Evolutionary conservation across 148 eudicot genomes (phyloP), one percentile per base, ranked within the genome.

Genomic region (Vaccinium darrowii): DNA sequence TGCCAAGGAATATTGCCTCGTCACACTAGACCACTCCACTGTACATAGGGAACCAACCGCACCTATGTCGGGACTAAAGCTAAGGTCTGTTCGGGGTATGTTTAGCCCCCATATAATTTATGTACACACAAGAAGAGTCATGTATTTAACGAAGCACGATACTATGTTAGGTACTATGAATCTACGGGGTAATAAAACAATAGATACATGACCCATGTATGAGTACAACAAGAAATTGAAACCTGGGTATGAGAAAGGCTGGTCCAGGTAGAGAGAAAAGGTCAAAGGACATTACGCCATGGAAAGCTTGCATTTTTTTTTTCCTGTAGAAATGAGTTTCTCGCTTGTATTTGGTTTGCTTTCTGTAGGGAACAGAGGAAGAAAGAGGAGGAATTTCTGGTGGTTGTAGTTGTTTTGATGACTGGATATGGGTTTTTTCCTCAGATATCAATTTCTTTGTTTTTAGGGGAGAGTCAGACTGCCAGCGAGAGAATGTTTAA

Each of bases 361-460:
- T 52, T 65, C 3, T 19, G 67, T n/a, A 60, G 65, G 23, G 23
- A 60, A 19, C 8, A 21, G 23, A 25, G 65, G 9, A 60, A 63
- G 13, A 8, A 23, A 63, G 27, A 23, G 71, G 95, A 77, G 98
- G 95, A 84, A 92, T 92, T 75, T n/a, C 12, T n/a, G 27, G 11
- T 27, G 25, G 30, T 63, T 23, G 27, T 4, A 63, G 71, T 63
- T 63, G 27, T n/a, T 63, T 23, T n/a, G 71, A 12, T 23, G 71
- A n/a, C 23, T 7, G 71, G 71, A 63, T 63, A 23, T n/a, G 67
- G 67, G 43, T 39, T 4, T 39, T 39, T 39, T 39, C 4, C 43
- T 39, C 43, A 39, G 43, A 39, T 39, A 39, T 39, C 5, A 39
- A 39, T 2, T 39, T 39, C 43, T 39, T 39, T 39, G 43, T 39